Evolutionary conservation across 2,329 filamentous ascomycete species (phyloP).

Genomic region (Dothistroma pini): DNA sequence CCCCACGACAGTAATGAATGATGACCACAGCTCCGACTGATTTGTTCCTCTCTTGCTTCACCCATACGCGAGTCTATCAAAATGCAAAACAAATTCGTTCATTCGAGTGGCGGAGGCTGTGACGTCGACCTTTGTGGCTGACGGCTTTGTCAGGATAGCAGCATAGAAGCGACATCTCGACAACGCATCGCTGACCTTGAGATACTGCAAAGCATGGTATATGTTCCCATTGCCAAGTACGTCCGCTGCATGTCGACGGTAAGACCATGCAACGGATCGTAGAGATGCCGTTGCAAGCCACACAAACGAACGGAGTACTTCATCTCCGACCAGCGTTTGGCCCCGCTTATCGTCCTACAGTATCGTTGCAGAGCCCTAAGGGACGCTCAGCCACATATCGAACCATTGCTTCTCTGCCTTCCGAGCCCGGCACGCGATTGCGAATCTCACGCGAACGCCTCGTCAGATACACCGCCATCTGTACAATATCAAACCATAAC

Average conservation of each 20-base stretch:
- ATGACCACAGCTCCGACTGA: not conserved
- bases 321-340: not conserved
- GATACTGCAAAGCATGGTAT: not conserved
- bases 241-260: not conserved
- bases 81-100: not conserved
- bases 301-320: not conserved
- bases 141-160: not conserved
- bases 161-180: not conserved
- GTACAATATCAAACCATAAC: not conserved
- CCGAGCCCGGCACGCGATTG: not conserved
- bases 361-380: not conserved
- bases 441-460: not conserved
- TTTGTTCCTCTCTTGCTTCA: too few relatives aligned
- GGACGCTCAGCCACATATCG: conserved; percentile 1
- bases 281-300: not conserved
- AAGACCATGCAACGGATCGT: not conserved
- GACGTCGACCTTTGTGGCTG: not conserved
- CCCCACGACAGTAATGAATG: not conserved
- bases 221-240: too few relatives aligned
- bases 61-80: too few relatives aligned
- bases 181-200: not conserved
- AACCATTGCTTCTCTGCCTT: not conserved
- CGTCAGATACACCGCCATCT: not conserved
- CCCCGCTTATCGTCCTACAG: not conserved
- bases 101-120: not conserved